A percentile compares a stretch with the other conserved stretches of the same genome.
phyloP scores from a whole-genome alignment of 768 basidiomycete genomes.

The Russula compacta region DNA sequence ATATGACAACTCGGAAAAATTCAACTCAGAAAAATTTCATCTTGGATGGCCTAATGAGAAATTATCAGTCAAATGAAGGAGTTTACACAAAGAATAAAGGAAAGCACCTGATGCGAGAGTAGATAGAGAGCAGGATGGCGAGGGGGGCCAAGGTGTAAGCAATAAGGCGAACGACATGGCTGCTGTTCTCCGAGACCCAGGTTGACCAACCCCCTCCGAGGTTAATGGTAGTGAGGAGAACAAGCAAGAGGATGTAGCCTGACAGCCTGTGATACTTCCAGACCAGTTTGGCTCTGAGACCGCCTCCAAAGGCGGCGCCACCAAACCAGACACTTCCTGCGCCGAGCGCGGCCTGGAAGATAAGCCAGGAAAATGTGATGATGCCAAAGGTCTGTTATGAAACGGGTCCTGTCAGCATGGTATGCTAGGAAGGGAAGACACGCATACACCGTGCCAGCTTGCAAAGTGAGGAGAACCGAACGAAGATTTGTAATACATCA shows the following conservation, averaged over 20 bases:
- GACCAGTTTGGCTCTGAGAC: constrained; percentile 55
- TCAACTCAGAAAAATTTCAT: constrained; percentile 9
- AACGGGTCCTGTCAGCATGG: neutral
- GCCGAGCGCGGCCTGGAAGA: constrained; percentile 52
- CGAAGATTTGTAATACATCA: constrained; percentile 52
- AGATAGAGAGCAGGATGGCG: constrained; percentile 27
- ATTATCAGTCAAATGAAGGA: neutral
- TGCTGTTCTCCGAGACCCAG: constrained; percentile 40
- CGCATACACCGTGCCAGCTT: constrained; percentile 65
- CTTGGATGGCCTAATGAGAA: constrained; percentile 9
- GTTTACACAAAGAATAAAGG: neutral
- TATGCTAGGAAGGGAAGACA: constrained; percentile 1
- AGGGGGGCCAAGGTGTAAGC: constrained; percentile 21
- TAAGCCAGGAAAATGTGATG: constrained; percentile 50
- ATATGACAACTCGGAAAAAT: neutral
- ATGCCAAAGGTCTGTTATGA: constrained; percentile 50
- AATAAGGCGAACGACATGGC: constrained; percentile 24
- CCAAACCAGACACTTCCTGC: constrained; percentile 71
- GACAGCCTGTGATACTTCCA: constrained; percentile 84
- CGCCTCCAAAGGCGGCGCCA: constrained; percentile 64
- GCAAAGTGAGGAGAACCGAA: constrained; percentile 48
- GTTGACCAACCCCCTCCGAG: constrained; percentile 64
- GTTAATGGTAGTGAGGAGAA: constrained; percentile 52
- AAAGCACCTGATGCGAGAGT: constrained; percentile 22
- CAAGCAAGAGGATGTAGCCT: constrained; percentile 60